Conservation (phyloP, 140 eudicot genomes). For the Anethum foeniculum region DNA sequence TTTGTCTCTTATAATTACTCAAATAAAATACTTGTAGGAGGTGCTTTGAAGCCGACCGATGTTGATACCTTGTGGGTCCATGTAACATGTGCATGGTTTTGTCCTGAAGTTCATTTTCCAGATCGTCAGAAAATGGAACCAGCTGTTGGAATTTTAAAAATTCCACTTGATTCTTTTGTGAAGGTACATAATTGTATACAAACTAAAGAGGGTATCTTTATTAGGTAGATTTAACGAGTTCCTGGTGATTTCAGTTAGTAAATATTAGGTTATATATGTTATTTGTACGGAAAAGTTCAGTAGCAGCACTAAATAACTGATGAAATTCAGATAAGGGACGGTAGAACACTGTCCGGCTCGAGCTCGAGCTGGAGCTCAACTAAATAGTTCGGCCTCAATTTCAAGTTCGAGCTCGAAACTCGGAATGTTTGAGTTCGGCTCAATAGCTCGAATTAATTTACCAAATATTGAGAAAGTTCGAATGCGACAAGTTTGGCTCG, state of each 20-base stretch:
- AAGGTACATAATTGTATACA: constrained; percentile 38
- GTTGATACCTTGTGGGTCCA: constrained; percentile 74
- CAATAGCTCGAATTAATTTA: no score
- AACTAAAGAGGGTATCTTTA: background rate
- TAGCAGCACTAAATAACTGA: background rate
- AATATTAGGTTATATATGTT: background rate
- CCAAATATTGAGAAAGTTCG: no score
- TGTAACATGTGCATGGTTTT: constrained; percentile 87
- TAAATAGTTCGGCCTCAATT: no score
- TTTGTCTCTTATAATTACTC: background rate
- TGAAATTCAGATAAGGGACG: background rate
- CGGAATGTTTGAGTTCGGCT: no score
- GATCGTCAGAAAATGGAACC: constrained; percentile 85
- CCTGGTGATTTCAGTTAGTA: background rate
- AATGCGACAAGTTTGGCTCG: no score
- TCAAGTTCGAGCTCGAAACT: no score
- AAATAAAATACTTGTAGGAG: constrained; percentile 36
- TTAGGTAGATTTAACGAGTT: background rate
- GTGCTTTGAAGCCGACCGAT: constrained; percentile 87
- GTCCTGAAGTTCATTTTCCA: constrained; percentile 64
- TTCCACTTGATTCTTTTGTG: constrained; percentile 53
- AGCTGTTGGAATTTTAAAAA: constrained; percentile 56
- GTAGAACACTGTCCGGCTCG: background rate
- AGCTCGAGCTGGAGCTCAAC: no score
- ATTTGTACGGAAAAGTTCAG: background rate